Evolutionary conservation across 2,329 filamentous ascomycete genomes (phyloP).

Genomic region (Fusarium cicatricum): DNA sequence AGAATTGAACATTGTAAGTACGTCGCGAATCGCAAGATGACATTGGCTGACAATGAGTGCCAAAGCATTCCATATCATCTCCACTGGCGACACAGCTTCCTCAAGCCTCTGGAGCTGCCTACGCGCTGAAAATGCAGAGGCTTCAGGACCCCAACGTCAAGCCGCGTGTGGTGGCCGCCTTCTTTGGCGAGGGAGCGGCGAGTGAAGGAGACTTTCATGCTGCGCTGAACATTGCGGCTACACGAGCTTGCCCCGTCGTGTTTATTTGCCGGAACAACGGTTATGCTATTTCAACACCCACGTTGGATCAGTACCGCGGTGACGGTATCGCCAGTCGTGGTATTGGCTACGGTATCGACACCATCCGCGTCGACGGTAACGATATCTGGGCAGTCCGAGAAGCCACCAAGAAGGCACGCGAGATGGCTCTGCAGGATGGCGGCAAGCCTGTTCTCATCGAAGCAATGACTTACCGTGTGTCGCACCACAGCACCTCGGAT

Average conservation of each 20-base stretch:
- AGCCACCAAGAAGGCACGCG: constrained; percentile 78
- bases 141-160: constrained; percentile 73
- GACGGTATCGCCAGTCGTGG: constrained; percentile 90
- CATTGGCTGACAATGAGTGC: constrained; percentile 9
- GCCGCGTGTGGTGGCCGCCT: constrained; percentile 78
- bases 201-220: constrained; percentile 94
- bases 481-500: constrained; percentile 95
- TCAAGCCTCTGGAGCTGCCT: constrained; percentile 86
- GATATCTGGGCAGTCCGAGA: constrained; percentile 90
- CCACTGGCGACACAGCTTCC: constrained; percentile 89
- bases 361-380: constrained; percentile 92
- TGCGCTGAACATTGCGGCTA: constrained; percentile 89
- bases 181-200: constrained; percentile 91
- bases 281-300: constrained; percentile 89
- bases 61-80: constrained; percentile 81
- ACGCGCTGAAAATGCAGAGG: constrained; percentile 84
- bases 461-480: constrained; percentile 98
- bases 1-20: constrained; percentile 80
- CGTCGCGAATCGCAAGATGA: too few relatives aligned
- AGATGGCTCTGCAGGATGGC: constrained; percentile 81
- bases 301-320: constrained; percentile 88
- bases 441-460: constrained; percentile 87
- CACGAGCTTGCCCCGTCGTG: constrained; percentile 83
- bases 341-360: constrained; percentile 92
- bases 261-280: constrained; percentile 96